Percentiles rank a stretch among this genome's conserved stretches.
phyloP scores from a whole-genome alignment of 164 flowering plant species.

The Macadamia tetraphylla region DNA sequence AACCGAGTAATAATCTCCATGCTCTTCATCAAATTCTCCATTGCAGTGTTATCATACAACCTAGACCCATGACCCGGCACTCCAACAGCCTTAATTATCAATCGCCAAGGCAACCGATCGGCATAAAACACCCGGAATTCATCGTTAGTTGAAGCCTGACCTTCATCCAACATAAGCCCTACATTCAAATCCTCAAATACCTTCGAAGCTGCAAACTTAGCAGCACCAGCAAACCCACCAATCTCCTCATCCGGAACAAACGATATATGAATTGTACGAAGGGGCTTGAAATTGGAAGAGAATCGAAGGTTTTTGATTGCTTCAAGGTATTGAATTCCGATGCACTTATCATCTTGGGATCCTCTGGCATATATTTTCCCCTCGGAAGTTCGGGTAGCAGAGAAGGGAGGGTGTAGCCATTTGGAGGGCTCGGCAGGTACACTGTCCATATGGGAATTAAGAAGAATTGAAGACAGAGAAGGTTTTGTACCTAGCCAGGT shows the following conservation, averaged over 20 bases:
- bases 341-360: slow-evolving; percentile 89
- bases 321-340: slow-evolving; percentile 49
- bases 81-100: slow-evolving; percentile 62
- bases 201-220: slow-evolving; percentile 47
- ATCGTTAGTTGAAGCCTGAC: slow-evolving; percentile 64
- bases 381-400: slow-evolving; percentile 42
- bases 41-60: slow-evolving; percentile 72
- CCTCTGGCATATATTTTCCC: slow-evolving; percentile 86
- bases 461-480: slow-evolving; percentile 70
- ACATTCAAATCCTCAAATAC: slow-evolving; percentile 63
- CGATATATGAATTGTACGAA: slow-evolving; percentile 48
- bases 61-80: slow-evolving; percentile 82
- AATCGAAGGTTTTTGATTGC: slow-evolving; percentile 36
- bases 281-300: slow-evolving; percentile 21
- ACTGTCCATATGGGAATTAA: slow-evolving; percentile 88
- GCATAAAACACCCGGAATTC: slow-evolving; percentile 81
- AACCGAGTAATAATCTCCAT: slow-evolving; percentile 57
- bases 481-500: slow-evolving; percentile 77
- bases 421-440: slow-evolving; percentile 89
- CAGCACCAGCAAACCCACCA: slow-evolving; percentile 69
- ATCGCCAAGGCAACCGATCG: slow-evolving; percentile 65
- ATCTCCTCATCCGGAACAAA: slow-evolving; percentile 94
- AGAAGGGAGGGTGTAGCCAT: slow-evolving; percentile 82
- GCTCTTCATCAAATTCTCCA: slow-evolving; percentile 94
- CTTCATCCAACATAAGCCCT: slow-evolving; percentile 89